These are phyloP conservation scores for Malus hybrid DNA, from an alignment of 331 rosid genomes.

Conservation along the genomic window DNA sequence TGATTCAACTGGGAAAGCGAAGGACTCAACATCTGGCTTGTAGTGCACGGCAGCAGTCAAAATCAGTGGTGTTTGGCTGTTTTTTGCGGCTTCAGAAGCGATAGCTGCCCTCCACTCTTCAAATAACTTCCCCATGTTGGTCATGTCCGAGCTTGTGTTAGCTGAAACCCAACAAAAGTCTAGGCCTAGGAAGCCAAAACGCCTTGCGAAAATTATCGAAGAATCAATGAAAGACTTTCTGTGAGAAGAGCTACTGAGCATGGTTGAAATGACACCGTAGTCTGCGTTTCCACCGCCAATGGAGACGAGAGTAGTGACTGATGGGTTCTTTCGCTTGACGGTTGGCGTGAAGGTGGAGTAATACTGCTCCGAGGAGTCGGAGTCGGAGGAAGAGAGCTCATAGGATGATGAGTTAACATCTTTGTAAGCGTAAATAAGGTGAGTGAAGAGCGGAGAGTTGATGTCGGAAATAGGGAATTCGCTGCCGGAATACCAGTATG, in stretches of 20 bases:
- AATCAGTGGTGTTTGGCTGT: neutral
- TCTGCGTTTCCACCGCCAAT: slow-evolving; percentile 1
- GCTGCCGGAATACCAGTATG: slow-evolving; percentile 19
- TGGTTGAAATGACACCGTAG: neutral
- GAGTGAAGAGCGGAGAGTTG: slow-evolving; percentile 26
- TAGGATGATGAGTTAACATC: slow-evolving; percentile 9
- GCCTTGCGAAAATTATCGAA: slow-evolving; percentile 18
- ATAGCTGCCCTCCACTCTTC: slow-evolving; percentile 22
- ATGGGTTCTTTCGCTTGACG: slow-evolving; percentile 22
- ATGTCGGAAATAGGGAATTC: slow-evolving; percentile 12
- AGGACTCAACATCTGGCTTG: neutral
- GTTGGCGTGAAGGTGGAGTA: slow-evolving; percentile 18
- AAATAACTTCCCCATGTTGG: slow-evolving; percentile 12
- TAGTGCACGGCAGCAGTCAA: slow-evolving; percentile 14
- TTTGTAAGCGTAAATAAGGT: slow-evolving; percentile 20
- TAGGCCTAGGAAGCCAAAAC: slow-evolving; percentile 25
- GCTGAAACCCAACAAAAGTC: slow-evolving; percentile 21
- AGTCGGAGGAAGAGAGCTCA: slow-evolving; percentile 8
- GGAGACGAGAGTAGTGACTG: slow-evolving; percentile 12
- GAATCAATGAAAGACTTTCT: slow-evolving; percentile 29
- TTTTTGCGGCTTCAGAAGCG: slow-evolving; percentile 6
- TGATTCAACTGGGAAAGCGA: slow-evolving; percentile 23
- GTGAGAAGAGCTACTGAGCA: slow-evolving; percentile 1
- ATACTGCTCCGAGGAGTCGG: neutral
- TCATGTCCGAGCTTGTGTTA: slow-evolving; percentile 15